Conservation (phyloP, 257 asterid species). For the Knoxia roxburghii region DNA sequence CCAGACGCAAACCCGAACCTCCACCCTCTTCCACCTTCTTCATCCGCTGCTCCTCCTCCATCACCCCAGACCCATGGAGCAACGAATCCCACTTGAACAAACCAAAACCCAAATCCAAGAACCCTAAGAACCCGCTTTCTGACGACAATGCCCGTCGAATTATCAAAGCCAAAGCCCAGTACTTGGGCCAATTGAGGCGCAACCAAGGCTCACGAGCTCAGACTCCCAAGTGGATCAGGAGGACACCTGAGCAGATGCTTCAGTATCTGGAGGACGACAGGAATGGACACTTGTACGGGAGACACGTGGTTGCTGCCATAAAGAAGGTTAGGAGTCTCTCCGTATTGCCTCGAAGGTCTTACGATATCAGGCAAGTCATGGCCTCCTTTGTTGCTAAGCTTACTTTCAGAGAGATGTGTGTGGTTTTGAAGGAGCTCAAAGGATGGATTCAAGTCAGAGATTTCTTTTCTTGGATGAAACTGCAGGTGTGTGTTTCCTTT, state of each 20-base stretch:
- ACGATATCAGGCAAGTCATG: conserved; percentile 80
- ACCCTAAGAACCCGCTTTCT: conserved; percentile 70
- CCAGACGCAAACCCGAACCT: conserved; percentile 20
- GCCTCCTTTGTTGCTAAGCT: conserved; percentile 79
- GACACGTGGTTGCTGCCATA: conserved; percentile 89
- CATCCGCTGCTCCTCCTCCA: conserved; percentile 50
- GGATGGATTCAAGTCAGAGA: conserved; percentile 93
- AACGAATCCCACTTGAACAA: conserved; percentile 38
- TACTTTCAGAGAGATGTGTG: conserved; percentile 83
- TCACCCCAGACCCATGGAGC: conserved; percentile 82
- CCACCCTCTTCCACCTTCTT: conserved; percentile 13
- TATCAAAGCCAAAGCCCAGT: conserved; percentile 78
- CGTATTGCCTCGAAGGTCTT: conserved; percentile 54
- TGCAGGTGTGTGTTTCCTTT: conserved; percentile 49
- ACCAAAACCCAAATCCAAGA: conserved; percentile 69
- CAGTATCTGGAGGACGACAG: conserved; percentile 83
- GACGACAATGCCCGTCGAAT: conserved; percentile 95
- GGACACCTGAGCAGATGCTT: conserved; percentile 91
- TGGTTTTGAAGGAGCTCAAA: conserved; percentile 87
- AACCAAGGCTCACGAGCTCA: conserved; percentile 85
- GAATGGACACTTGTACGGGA: conserved; percentile 77
- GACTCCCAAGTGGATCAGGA: conserved; percentile 85
- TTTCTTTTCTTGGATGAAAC: conserved; percentile 87
- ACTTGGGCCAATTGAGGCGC: conserved; percentile 68
- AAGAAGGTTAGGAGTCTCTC: conserved; percentile 72